Evolutionary conservation across 1,284 basidiomycete species (phyloP), one percentile per base, ranked within the genome.

Genomic region (Ustilago trichophora): DNA sequence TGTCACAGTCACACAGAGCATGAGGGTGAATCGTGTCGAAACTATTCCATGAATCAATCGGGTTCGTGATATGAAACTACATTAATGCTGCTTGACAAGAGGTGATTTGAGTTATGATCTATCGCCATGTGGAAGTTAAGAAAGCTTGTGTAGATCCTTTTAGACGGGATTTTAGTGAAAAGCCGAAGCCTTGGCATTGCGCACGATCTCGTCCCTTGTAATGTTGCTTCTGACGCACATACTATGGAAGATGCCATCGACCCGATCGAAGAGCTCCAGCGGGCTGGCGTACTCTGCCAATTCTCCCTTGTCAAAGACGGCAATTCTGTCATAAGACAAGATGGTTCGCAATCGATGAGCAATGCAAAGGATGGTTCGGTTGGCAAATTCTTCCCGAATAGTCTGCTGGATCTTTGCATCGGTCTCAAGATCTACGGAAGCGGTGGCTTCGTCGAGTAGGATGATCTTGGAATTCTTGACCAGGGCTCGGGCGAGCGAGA

Each of bases 351-450:
- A 83, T 26, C 91, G 85, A 72, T 84, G 86, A 6, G 89, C 89
- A 64, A 91, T 90, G 74, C 89, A 91, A 9, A 92, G 81, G 45
- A 91, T 87, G 0, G 92, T 93, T 47, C 89, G 87, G 76, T 90
- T 87, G 38, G 84, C 83, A 83, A 93, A 93, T 83, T 92, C 91
- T 40, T 85, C 85, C 3, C 89, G 85, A 65, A 94, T 93, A n/a
- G 91, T 93, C 62, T 88, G 85, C 80, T 93, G 91, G 59, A 93
- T 91, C 65, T 89, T 89, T 59, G 87, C 84, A 82, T 94, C 91
- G 0, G 91, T 93, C 81, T 90, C 87, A 6, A 88, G 78, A 80
- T 91, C 89, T 16, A 91, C 80, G 42, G 86, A 90, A n/a, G 89
- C 90, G 1, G 91, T 92, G 0, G 90, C 90, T 80, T 91, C 89